Conservation (phyloP, 116 monocot species). For the Posidonia oceanica region DNA sequence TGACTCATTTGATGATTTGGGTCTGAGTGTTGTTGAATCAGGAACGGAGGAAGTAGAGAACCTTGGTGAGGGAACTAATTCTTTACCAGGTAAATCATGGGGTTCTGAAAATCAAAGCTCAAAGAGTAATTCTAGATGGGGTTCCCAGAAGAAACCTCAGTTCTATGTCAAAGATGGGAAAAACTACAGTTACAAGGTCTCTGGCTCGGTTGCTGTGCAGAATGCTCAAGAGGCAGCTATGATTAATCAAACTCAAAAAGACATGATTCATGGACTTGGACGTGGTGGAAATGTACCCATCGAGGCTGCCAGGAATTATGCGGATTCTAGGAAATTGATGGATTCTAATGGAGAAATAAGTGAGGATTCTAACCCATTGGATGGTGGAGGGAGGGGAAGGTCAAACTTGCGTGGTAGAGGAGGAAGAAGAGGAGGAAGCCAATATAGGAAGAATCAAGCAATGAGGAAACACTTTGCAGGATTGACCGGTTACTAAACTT, state of each 20-base stretch:
- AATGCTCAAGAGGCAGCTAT: slow-evolving; percentile 62
- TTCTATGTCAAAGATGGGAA: slow-evolving; percentile 98
- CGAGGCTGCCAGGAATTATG: slow-evolving; percentile 30
- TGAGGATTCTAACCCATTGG: background rate
- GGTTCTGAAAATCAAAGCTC: slow-evolving; percentile 15
- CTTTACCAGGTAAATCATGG: slow-evolving; percentile 13
- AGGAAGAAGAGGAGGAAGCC: slow-evolving; percentile 16
- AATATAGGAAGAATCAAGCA: slow-evolving; percentile 75
- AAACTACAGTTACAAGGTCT: slow-evolving; percentile 93
- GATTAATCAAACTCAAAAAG: slow-evolving; percentile 62
- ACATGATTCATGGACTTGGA: slow-evolving; percentile 78
- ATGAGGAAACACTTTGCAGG: slow-evolving; percentile 84
- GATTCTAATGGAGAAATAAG: slow-evolving; percentile 14
- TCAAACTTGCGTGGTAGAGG: slow-evolving; percentile 15
- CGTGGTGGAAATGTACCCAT: slow-evolving; percentile 74
- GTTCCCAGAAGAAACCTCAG: slow-evolving; percentile 61
- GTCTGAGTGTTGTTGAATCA: slow-evolving; percentile 58
- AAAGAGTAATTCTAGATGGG: slow-evolving; percentile 43
- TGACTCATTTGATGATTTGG: slow-evolving; percentile 95
- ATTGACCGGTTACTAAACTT: slow-evolving; percentile 30
- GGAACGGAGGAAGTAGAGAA: slow-evolving; percentile 57
- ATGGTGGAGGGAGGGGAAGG: slow-evolving; percentile 10
- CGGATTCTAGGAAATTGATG: slow-evolving; percentile 23
- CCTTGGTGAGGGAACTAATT: slow-evolving; percentile 12
- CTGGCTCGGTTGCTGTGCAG: slow-evolving; percentile 63